Base-by-base conservation (phyloP, 257 asterid genomes). In the Capsicum chinense region DNA sequence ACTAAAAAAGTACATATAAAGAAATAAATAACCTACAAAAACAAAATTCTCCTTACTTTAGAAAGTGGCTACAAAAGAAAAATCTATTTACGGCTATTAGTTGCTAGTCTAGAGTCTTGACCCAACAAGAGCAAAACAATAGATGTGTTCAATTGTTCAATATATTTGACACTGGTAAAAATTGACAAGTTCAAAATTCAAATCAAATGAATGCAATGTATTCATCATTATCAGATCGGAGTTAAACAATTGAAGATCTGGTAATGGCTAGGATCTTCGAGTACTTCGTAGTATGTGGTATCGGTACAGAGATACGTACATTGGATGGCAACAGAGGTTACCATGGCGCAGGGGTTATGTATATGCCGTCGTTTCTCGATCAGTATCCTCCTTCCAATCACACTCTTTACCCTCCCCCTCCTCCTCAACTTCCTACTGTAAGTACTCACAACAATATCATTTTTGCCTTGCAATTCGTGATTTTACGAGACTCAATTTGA, bases 271-370 rank as follows among this genome's bases (percentile, higher is more conserved):
- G 91, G 86, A 88, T 95, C 88, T 95, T 95, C 82, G 98, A 95
- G 89, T 95, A 95, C 90, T 93, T 95, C 84, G 98, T 95, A 48
- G 97, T 93, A 50, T 95, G 98, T 86, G 98, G 98, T 33, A 83
- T 95, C 50, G 98, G 98, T 19, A 97, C 97, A 59, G 98, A 95
- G 90, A 92, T 95, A 88, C 95, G 97, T 16, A 92, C 98, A 42
- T 88, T 93, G 0, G 98, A 93, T 14, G 97, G 94, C 16, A 86
- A 86, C 79, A 89, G 89, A 62, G 98, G 98, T 13, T 95, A 85
- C 92, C 94, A 92, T 67, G 98, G 98, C 66, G 84, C 87, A 33
- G 89, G 88, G 83, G 73, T 83, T 63, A 82, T 92, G 93, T 95
- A 95, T 88, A 81, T 92, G 87, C 88, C 98, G 14, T 93, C 91